These are phyloP conservation scores for Holtermannia corniformis DNA, from an alignment of 768 basidiomycete species.

Conservation along the genomic window DNA sequence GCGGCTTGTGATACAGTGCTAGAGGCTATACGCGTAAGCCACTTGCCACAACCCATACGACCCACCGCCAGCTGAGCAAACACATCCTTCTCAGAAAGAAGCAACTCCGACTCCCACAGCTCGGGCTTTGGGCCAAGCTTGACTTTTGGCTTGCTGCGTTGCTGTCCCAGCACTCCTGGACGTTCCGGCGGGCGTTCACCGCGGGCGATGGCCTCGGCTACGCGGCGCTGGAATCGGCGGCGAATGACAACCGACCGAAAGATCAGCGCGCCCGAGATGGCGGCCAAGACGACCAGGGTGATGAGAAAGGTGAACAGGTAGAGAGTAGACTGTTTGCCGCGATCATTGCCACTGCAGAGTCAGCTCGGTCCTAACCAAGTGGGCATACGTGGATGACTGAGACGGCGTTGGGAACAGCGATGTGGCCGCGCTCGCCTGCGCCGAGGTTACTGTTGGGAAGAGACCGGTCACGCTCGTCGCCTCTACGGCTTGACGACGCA, in stretches of 20 bases:
- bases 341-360: background rate
- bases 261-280: conserved; percentile 19
- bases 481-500: no score
- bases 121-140: conserved; percentile 23
- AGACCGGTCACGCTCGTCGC: no score
- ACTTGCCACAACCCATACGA: background rate
- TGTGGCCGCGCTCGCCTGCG: no score
- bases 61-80: background rate
- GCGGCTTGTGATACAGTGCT: no score
- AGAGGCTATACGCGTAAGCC: background rate
- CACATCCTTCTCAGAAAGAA: background rate
- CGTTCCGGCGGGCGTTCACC: conserved; percentile 19
- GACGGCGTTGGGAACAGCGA: no score
- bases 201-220: conserved; percentile 23
- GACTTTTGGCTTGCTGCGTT: background rate
- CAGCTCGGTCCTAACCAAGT: background rate
- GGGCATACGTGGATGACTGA: no score
- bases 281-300: conserved; percentile 27
- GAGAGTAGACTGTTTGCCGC: no score
- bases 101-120: conserved; percentile 28
- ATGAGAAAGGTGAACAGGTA: conserved; percentile 36
- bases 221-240: conserved; percentile 17
- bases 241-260: conserved; percentile 26
- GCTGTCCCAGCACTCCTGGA: conserved; percentile 16
- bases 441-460: no score